Conservation (phyloP, 2,329 filamentous ascomycete genomes). For the Zymoseptoria brevis region DNA sequence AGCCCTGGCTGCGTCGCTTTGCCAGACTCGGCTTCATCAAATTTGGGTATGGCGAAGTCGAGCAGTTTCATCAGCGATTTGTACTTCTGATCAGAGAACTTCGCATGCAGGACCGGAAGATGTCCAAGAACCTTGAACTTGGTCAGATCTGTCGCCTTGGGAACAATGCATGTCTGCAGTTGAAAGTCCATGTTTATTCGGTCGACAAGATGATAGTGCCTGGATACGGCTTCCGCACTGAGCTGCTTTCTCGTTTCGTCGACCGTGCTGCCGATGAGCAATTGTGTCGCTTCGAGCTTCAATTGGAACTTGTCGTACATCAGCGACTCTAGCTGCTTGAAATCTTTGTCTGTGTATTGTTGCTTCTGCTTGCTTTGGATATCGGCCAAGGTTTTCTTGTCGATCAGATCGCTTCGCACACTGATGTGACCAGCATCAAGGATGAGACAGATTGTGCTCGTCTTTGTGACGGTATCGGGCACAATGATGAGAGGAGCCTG, state of each 20-base stretch:
- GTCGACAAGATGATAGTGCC: slow-evolving; percentile 82
- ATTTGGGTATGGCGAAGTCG: slow-evolving; percentile 85
- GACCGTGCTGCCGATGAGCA: slow-evolving; percentile 89
- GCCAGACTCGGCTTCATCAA: slow-evolving; percentile 39
- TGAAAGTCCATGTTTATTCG: slow-evolving; percentile 96
- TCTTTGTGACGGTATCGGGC: slow-evolving; percentile 79
- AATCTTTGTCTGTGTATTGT: slow-evolving; percentile 81
- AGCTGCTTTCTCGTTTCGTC: slow-evolving; percentile 82
- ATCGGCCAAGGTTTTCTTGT: slow-evolving; percentile 80
- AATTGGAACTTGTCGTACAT: slow-evolving; percentile 98
- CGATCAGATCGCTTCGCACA: slow-evolving; percentile 86
- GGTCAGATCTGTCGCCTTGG: slow-evolving; percentile 86
- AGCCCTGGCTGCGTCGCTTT: slow-evolving; percentile 27
- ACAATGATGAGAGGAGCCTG: slow-evolving; percentile 95
- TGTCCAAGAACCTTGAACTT: slow-evolving; percentile 87
- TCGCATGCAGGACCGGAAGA: slow-evolving; percentile 82
- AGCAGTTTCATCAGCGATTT: slow-evolving; percentile 95
- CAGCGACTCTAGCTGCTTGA: slow-evolving; percentile 74
- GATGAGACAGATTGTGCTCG: slow-evolving; percentile 79
- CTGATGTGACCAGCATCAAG: slow-evolving; percentile 94
- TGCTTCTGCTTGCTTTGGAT: slow-evolving; percentile 86
- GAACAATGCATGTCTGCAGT: slow-evolving; percentile 93
- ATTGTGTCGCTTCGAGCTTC: slow-evolving; percentile 87
- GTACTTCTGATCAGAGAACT: slow-evolving; percentile 90
- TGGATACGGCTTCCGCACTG: slow-evolving; percentile 53